Evolutionary conservation across 2,329 filamentous ascomycete species (phyloP).

Genomic region (Bisporella sp.): DNA sequence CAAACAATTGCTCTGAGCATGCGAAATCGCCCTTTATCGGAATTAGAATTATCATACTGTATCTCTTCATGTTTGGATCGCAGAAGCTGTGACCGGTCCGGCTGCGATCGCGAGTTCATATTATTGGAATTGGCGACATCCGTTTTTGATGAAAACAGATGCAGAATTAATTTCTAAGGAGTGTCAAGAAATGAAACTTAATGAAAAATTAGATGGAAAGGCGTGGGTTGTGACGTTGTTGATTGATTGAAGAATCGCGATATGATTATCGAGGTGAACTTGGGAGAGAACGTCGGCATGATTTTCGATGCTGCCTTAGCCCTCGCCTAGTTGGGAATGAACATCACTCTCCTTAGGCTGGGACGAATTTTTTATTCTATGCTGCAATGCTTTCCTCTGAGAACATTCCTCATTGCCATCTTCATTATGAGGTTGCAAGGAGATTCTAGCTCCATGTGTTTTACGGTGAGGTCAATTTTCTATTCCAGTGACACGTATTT

Average conservation of each 20-base stretch:
- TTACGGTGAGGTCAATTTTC: too few species aligned
- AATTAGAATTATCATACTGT: slow-evolving; percentile 40
- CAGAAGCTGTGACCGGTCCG: slow-evolving; percentile 60
- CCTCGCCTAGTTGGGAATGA: too few species aligned
- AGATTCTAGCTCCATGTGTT: too few species aligned
- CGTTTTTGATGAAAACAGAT: slow-evolving; percentile 59
- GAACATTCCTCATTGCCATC: too few species aligned
- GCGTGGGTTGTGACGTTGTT: slow-evolving; percentile 16
- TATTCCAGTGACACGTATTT: too few species aligned
- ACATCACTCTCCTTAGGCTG: too few species aligned
- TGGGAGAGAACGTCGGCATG: too few species aligned
- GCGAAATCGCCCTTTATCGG: slow-evolving; percentile 16
- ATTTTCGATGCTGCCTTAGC: too few species aligned
- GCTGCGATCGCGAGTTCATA: slow-evolving; percentile 62
- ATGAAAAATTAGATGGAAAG: slow-evolving; percentile 17
- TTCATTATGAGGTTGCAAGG: too few species aligned
- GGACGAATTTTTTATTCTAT: too few species aligned
- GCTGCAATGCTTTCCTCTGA: too few species aligned
- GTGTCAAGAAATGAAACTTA: slow-evolving; percentile 24
- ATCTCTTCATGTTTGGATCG: slow-evolving; percentile 57
- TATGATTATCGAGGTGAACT: too few species aligned
- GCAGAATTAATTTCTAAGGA: slow-evolving; percentile 32
- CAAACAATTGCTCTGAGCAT: slow-evolving; percentile 15
- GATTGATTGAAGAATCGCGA: slow-evolving; percentile 5
- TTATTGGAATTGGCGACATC: slow-evolving; percentile 62